Evolutionary conservation across 1,139 yeast genomes (phyloP).

Genomic region (Scheffersomyces parashehatae): DNA sequence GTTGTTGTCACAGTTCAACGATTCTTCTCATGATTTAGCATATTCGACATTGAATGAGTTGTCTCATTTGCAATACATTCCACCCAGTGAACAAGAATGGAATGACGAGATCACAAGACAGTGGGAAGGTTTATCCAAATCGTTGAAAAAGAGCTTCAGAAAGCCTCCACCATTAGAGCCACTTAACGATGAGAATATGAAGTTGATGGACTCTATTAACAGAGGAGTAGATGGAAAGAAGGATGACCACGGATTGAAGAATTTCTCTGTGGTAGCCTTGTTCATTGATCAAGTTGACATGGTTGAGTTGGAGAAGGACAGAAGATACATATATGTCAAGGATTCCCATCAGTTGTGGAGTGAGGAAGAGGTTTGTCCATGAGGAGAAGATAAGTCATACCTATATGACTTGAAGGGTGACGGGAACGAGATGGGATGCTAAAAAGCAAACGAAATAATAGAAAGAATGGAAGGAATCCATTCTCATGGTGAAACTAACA

Average conservation of each 20-base stretch:
- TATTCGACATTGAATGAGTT: constrained; percentile 31
- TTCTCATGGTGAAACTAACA: no score
- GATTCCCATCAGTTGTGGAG: constrained; percentile 66
- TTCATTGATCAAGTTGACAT: constrained; percentile 75
- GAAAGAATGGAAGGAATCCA: no score
- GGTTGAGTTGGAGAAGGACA: constrained; percentile 59
- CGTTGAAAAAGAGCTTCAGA: constrained; percentile 63
- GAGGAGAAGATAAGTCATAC: neutral
- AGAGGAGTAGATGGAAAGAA: constrained; percentile 85
- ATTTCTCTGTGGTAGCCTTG: constrained; percentile 69
- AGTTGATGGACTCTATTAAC: constrained; percentile 64
- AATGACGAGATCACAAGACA: constrained; percentile 57
- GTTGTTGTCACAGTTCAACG: constrained; percentile 11
- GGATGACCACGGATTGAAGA: constrained; percentile 64
- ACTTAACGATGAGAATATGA: constrained; percentile 57
- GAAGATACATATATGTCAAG: constrained; percentile 55
- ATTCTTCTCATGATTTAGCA: constrained; percentile 22
- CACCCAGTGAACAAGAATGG: constrained; percentile 71
- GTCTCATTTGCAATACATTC: constrained; percentile 25
- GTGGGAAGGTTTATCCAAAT: constrained; percentile 62
- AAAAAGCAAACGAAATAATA: no score
- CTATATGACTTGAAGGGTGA: no score
- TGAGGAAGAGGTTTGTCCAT: constrained; percentile 79
- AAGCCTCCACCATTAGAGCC: constrained; percentile 70
- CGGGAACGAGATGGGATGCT: no score